phyloP scores from a whole-genome alignment of 345 rosid genomes.

The Lumnitzera littorea region DNA sequence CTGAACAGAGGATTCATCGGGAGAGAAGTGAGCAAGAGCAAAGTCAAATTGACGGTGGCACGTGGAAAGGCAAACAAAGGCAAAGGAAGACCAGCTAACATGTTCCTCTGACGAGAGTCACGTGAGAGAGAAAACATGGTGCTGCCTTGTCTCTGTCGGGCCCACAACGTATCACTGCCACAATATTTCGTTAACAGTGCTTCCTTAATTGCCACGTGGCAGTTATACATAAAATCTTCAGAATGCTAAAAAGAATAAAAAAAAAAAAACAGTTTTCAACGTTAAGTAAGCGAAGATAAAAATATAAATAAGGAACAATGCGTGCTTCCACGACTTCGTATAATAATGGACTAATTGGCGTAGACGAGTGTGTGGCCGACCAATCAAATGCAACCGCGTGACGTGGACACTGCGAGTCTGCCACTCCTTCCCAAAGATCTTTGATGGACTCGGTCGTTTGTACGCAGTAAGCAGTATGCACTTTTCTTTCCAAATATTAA shows the following conservation, averaged over 20 bases:
- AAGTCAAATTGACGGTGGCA: slow-evolving; percentile 5
- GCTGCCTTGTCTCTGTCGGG: not conserved
- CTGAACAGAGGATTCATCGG: no score
- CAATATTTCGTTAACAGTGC: not conserved
- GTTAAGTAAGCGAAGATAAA: no score
- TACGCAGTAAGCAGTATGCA: no score
- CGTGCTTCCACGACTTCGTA: slow-evolving; percentile 8
- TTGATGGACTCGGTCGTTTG: no score
- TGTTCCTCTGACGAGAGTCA: slow-evolving; percentile 18
- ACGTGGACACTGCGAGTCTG: slow-evolving; percentile 3
- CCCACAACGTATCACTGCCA: not conserved
- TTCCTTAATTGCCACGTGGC: slow-evolving; percentile 7
- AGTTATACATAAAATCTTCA: slow-evolving; percentile 5
- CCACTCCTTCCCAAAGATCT: slow-evolving; percentile 8
- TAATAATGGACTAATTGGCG: not conserved
- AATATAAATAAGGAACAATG: no score
- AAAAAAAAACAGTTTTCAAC: no score
- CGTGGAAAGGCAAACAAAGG: not conserved
- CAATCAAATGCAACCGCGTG: slow-evolving; percentile 43
- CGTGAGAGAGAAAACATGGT: slow-evolving; percentile 8
- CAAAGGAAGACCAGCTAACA: slow-evolving; percentile 7
- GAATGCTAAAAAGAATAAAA: not conserved
- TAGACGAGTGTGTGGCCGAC: not conserved
- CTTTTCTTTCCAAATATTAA: no score
- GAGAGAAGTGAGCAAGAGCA: no score